A percentile compares a stretch with the other conserved stretches of the same genome.
Conservation (phyloP, 164 flowering plant genomes). For the Nelumbo lutea region DNA sequence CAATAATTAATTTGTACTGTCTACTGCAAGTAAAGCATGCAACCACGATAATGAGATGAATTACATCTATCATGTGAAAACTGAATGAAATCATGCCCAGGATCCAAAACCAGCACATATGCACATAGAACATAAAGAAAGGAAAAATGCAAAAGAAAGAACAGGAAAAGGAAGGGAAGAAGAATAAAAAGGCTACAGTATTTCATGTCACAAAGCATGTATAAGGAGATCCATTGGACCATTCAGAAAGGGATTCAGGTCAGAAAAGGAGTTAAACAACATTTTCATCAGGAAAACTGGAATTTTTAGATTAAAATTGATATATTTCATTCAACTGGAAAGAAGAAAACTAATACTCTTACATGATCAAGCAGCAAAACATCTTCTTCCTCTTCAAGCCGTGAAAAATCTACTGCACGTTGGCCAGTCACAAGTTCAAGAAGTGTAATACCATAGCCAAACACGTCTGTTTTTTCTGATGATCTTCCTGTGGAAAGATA, state of each 20-base stretch:
- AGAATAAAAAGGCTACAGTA: no score
- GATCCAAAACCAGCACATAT: no score
- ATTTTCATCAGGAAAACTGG: not conserved
- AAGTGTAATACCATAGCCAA: slow-evolving; percentile 53
- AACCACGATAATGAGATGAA: no score
- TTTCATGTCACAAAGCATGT: not conserved
- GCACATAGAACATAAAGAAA: no score
- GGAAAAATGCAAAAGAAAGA: no score
- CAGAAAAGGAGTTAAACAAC: not conserved
- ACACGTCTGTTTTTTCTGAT: slow-evolving; percentile 61
- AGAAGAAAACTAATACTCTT: slow-evolving; percentile 9
- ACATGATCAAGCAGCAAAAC: slow-evolving; percentile 38
- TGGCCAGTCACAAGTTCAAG: slow-evolving; percentile 59
- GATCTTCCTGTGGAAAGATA: slow-evolving; percentile 53
- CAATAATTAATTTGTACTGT: no score
- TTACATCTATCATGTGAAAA: no score
- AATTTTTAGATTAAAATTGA: not conserved
- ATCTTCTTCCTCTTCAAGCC: slow-evolving; percentile 40
- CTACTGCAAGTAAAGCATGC: no score
- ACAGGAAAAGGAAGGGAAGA: no score
- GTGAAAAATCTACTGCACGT: slow-evolving; percentile 37
- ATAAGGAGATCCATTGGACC: not conserved
- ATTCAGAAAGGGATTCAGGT: not conserved
- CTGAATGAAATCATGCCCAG: no score
- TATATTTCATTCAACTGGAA: not conserved